Conservation (phyloP, 768 basidiomycete species). For the Mycena sanguinolenta region DNA sequence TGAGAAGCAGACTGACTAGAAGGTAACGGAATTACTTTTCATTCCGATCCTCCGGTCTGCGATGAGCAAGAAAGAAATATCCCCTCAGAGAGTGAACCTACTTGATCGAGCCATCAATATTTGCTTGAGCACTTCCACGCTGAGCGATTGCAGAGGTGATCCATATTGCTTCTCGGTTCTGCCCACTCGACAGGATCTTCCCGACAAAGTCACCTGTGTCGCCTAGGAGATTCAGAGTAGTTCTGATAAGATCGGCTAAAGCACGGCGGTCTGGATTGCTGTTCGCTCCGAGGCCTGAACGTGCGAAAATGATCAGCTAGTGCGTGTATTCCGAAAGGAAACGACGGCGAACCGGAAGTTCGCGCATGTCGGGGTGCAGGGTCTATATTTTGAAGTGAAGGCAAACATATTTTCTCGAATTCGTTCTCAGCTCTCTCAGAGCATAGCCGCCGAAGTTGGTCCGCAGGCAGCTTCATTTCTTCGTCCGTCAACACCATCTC, state of each 20-base stretch:
- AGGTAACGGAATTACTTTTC: not conserved
- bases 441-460: not conserved
- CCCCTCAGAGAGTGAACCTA: not conserved
- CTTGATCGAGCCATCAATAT: too few species aligned
- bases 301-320: too few species aligned
- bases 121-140: not conserved
- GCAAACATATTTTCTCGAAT: too few species aligned
- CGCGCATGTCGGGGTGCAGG: too few species aligned
- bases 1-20: not conserved
- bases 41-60: not conserved
- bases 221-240: too few species aligned
- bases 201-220: not conserved
- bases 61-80: not conserved
- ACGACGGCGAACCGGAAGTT: too few species aligned
- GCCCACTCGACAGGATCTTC: too few species aligned
- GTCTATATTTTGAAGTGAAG: too few species aligned
- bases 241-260: too few species aligned
- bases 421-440: not conserved
- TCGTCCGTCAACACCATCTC: not conserved
- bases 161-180: not conserved
- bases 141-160: not conserved
- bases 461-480: not conserved
- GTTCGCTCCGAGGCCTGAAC: too few species aligned
- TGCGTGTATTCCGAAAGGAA: too few species aligned
- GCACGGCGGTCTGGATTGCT: too few species aligned